Base-by-base conservation (phyloP, 768 basidiomycete species). In the Paxillus involutus region DNA sequence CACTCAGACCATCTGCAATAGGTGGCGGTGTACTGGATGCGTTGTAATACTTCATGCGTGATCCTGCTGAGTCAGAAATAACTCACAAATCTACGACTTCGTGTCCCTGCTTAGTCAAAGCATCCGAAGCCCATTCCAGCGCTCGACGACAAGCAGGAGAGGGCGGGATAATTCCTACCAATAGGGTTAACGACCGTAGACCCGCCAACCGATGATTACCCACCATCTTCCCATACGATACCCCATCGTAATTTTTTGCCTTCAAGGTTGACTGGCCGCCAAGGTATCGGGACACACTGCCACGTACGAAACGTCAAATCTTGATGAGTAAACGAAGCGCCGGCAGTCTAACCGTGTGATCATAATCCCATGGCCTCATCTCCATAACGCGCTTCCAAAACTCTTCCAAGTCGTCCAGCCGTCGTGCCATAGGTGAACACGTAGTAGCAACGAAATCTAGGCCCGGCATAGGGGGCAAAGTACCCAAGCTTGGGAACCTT, bases 1-100 rank as follows among this genome's bases (percentile, higher is more conserved):
- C 73, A 48, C 73, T 70, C 21, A 82, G 65, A n/a, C 82, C 78
- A 44, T 77, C 73, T n/a, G 69, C 58, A 26, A 83, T 72, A 47
- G 75, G 65, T n/a, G 84, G 83, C 24, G 83, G 72, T 11, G 56
- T 59, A 51, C 77, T 77, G 40, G 14, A 44, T n/a, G 44, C 2
- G 3, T 30, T 32, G 47, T 24, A 44, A 33, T 16, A 3, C 10
- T 13, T 32, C 33, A 17, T 13, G 17, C 13, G 47, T 17, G 16
- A 57, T 16, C 13, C 30, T 7, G 53, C 7, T n/a, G n/a, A 24
- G 3, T 6, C 14, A 12, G 47, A 45, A 41, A 61, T 56, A 53
- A n/a, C 66, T 32, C 53, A 76, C 75, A 78, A 75, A 7, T 73
- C 58, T 2, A 76, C 61, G 32, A 78, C 65, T 33, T 77, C 69